phyloP scores from a whole-genome alignment of 2,329 filamentous ascomycete species.

The Fusarium proliferatum region DNA sequence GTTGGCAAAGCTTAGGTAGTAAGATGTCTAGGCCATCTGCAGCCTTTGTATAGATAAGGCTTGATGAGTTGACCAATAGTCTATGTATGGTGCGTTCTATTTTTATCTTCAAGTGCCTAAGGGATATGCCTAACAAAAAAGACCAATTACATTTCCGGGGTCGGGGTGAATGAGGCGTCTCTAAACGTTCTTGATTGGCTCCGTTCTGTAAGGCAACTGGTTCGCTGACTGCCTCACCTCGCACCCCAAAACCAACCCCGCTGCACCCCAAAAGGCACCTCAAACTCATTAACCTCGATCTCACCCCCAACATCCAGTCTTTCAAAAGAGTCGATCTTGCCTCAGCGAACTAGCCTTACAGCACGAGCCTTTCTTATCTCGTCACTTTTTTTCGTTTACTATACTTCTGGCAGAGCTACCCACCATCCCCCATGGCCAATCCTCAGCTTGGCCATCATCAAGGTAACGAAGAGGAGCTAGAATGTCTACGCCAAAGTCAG shows the following conservation, averaged over 20 bases:
- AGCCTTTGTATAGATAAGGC: fast-evolving
- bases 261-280: not conserved
- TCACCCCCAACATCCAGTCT: not conserved
- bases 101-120: not conserved
- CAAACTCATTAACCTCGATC: not conserved
- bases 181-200: not conserved
- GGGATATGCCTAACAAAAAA: not conserved
- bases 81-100: not conserved
- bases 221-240: not conserved
- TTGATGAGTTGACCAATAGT: not conserved
- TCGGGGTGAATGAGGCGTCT: not conserved
- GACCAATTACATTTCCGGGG: not conserved
- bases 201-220: not conserved
- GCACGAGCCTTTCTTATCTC: fast-evolving
- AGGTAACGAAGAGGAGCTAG: fast-evolving
- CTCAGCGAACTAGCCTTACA: fast-evolving
- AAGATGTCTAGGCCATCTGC: not conserved
- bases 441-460: not conserved
- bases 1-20: not conserved
- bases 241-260: not conserved
- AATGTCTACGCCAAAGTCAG: not conserved
- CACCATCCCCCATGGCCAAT: not conserved
- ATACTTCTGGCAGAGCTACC: fast-evolving
- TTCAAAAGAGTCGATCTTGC: fast-evolving
- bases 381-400: fast-evolving